Evolutionary conservation across 1,284 basidiomycete genomes (phyloP).

Genomic region (Sanghuangporus sanghuang): DNA sequence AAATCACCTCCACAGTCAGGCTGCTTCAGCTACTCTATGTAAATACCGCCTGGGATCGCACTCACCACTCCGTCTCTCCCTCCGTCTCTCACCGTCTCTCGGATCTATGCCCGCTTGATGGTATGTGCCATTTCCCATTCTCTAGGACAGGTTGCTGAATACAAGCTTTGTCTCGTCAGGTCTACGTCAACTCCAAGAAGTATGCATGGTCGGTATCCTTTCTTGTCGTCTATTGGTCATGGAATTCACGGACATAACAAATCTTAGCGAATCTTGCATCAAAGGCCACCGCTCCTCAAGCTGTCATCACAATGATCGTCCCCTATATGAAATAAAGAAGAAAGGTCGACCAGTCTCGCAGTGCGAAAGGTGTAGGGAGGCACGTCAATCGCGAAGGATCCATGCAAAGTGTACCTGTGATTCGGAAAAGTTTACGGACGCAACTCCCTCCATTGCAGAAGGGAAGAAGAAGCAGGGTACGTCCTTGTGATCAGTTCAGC

Average conservation of each 20-base stretch:
- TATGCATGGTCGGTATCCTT: constrained; percentile 61
- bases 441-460: constrained; percentile 29
- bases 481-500: constrained; percentile 20
- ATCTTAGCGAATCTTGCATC: constrained; percentile 74
- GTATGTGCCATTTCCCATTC: background rate
- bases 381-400: constrained; percentile 66
- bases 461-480: constrained; percentile 47
- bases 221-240: constrained; percentile 4
- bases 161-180: constrained; percentile 32
- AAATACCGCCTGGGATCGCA: background rate
- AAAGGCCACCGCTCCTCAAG: constrained; percentile 84
- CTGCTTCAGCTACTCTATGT: background rate
- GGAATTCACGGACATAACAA: background rate
- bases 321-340: constrained; percentile 83
- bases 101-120: background rate
- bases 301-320: constrained; percentile 76
- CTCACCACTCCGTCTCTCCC: background rate
- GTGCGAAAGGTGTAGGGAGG: constrained; percentile 72
- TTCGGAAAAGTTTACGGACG: constrained; percentile 31
- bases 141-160: background rate
- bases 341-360: constrained; percentile 83
- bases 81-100: background rate
- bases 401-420: constrained; percentile 72
- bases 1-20: no score
- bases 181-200: constrained; percentile 77